These are phyloP conservation scores for Ogataea trehalophila DNA, from an alignment of 805 yeast species.

Conservation along the genomic window DNA sequence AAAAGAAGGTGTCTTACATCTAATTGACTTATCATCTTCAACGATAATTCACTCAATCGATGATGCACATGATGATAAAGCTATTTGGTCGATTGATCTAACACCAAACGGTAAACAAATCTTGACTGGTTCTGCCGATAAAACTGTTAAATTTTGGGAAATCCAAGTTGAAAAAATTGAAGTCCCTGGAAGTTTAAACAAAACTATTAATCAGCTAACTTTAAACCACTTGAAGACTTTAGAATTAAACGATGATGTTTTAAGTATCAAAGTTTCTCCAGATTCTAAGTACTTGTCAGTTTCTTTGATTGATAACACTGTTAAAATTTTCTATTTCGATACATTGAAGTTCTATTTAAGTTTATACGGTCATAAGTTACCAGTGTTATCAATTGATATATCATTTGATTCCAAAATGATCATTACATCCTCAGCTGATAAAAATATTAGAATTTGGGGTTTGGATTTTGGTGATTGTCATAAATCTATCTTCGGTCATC, in stretches of 20 bases:
- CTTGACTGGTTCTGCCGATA: slow-evolving; percentile 93
- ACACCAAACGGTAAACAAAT: slow-evolving; percentile 80
- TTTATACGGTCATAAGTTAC: slow-evolving; percentile 93
- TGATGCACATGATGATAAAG: slow-evolving; percentile 65
- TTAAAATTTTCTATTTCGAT: slow-evolving; percentile 86
- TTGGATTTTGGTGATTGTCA: slow-evolving; percentile 99
- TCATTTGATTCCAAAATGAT: slow-evolving; percentile 83
- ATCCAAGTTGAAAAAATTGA: slow-evolving; percentile 60
- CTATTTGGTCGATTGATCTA: slow-evolving; percentile 88
- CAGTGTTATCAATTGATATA: slow-evolving; percentile 89
- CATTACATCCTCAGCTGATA: slow-evolving; percentile 94
- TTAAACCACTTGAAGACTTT: slow-evolving; percentile 73
- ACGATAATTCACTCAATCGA: slow-evolving; percentile 64
- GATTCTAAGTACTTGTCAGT: slow-evolving; percentile 75
- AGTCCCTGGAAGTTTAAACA: slow-evolving; percentile 61
- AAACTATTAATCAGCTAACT: slow-evolving; percentile 47
- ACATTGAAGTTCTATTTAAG: slow-evolving; percentile 82
- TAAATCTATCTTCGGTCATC: slow-evolving; percentile 93
- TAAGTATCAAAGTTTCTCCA: slow-evolving; percentile 75
- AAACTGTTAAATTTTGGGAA: slow-evolving; percentile 85
- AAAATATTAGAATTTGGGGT: slow-evolving; percentile 98
- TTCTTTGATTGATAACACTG: slow-evolving; percentile 88
- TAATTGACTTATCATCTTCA: slow-evolving; percentile 83
- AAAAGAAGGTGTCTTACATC: slow-evolving; percentile 76
- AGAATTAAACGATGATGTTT: slow-evolving; percentile 81